Evolutionary conservation across 495 filamentous ascomycete genomes (phyloP).

Genomic region (Hypoxylon rickii): DNA sequence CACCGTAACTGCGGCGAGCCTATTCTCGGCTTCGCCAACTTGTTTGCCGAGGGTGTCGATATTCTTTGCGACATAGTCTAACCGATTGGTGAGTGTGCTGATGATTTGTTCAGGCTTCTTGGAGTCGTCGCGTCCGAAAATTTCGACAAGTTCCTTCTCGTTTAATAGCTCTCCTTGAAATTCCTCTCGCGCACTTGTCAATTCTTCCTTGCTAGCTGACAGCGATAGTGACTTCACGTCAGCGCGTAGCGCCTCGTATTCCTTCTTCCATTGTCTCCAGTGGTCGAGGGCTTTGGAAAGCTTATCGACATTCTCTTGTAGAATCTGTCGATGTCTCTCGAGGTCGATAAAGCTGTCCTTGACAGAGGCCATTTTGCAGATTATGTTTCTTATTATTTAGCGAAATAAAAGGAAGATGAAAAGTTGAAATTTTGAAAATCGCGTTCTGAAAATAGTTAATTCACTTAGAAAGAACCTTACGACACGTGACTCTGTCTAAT

Average conservation of each 20-base stretch:
- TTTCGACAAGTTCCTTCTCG: slow-evolving; percentile 63
- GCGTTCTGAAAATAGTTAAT: not conserved
- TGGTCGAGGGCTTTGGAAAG: slow-evolving; percentile 76
- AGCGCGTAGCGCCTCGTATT: slow-evolving; percentile 87
- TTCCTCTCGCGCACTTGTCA: slow-evolving; percentile 44
- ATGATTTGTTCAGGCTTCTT: slow-evolving; percentile 63
- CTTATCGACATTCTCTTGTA: slow-evolving; percentile 76
- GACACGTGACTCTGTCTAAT: not conserved
- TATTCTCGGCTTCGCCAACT: slow-evolving; percentile 68
- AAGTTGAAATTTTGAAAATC: not conserved
- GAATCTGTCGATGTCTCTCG: slow-evolving; percentile 72
- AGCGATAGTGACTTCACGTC: slow-evolving; percentile 65
- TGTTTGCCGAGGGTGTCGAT: slow-evolving; percentile 69
- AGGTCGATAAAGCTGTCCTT: slow-evolving; percentile 60
- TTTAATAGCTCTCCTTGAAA: slow-evolving; percentile 52
- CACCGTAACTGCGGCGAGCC: slow-evolving; percentile 58
- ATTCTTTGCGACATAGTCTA: slow-evolving; percentile 90
- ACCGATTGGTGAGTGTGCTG: slow-evolving; percentile 70
- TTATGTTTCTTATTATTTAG: not conserved
- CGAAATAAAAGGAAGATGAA: not conserved
- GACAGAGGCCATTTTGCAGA: slow-evolving; percentile 21
- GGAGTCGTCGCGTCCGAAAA: slow-evolving; percentile 61
- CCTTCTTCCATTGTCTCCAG: slow-evolving; percentile 88
- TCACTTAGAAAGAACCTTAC: not conserved
- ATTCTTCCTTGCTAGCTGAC: slow-evolving; percentile 58